Evolutionary conservation across 2,329 filamentous ascomycete species (phyloP).

Genomic region (Fusarium sp.): DNA sequence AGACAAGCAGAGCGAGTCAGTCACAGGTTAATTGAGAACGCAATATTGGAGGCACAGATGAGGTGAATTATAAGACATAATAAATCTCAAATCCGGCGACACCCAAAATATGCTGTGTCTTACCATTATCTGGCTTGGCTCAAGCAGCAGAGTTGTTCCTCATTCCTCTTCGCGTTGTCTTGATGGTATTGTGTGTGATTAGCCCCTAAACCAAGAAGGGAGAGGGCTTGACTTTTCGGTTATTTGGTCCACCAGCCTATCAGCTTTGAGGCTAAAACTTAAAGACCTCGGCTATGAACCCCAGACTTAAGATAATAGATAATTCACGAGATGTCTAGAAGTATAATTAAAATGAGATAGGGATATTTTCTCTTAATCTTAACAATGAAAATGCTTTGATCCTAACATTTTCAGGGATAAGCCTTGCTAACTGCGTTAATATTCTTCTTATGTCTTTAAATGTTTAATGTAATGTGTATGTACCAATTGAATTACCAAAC

Average conservation of each 20-base stretch:
- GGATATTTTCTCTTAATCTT: too few relatives aligned
- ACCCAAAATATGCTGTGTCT: fast-evolving
- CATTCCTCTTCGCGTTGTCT: fast-evolving
- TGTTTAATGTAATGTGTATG: too few relatives aligned
- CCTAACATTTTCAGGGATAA: too few relatives aligned
- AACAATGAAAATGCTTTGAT: too few relatives aligned
- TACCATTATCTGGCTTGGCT: too few relatives aligned
- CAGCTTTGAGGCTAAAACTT: not conserved
- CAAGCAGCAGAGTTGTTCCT: fast-evolving
- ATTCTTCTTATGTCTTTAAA: too few relatives aligned
- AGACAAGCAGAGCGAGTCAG: not conserved
- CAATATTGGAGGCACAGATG: fast-evolving
- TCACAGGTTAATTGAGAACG: not conserved
- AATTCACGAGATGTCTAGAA: too few relatives aligned
- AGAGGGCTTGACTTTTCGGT: not conserved
- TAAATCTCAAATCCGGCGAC: fast-evolving
- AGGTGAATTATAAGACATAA: fast-evolving
- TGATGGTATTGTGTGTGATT: not conserved
- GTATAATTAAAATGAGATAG: too few relatives aligned
- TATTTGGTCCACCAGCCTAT: not conserved
- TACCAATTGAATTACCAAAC: too few relatives aligned
- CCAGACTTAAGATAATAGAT: too few relatives aligned
- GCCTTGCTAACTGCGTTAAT: too few relatives aligned
- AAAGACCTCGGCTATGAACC: not conserved
- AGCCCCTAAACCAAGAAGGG: not conserved